These are phyloP conservation scores for Leishmania aethiopica DNA, from an alignment of 208 protist genomes.

Conservation along the genomic window DNA sequence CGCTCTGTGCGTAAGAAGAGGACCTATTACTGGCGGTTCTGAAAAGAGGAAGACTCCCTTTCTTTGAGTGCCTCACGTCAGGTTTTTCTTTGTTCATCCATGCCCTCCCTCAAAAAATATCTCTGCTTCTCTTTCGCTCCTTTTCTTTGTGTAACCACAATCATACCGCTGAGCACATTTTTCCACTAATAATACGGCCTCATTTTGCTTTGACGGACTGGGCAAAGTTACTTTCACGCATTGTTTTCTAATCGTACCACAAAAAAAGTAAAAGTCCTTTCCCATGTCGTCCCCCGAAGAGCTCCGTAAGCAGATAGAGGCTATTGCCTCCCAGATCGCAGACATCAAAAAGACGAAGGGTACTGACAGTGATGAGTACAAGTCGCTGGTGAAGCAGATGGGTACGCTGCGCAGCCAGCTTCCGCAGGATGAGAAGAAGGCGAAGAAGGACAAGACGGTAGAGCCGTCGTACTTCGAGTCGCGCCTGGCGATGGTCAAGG, in stretches of 20 bases:
- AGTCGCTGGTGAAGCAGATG: conserved; percentile 81
- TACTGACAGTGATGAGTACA: conserved; percentile 61
- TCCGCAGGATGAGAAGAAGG: conserved; percentile 42
- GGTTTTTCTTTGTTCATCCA: background rate
- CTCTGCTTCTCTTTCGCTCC: background rate
- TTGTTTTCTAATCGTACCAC: background rate
- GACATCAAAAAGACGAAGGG: conserved; percentile 71
- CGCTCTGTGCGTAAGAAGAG: background rate
- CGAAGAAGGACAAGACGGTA: conserved; percentile 52
- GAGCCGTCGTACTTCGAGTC: conserved; percentile 86
- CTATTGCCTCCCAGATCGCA: conserved; percentile 69
- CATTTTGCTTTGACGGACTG: background rate
- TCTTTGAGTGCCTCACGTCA: too few species aligned
- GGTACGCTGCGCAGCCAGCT: conserved; percentile 56
- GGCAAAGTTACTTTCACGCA: background rate
- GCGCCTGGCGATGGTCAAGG: conserved; percentile 87
- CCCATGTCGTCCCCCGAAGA: conserved; percentile 52
- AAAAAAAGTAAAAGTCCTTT: background rate
- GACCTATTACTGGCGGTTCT: background rate
- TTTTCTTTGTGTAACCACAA: background rate
- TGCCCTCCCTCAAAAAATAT: background rate
- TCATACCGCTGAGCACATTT: background rate
- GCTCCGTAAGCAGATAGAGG: conserved; percentile 78
- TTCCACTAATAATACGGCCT: background rate
- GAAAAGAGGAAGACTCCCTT: background rate